Percentiles rank a stretch among this genome's conserved stretches.
phyloP scores from a whole-genome alignment of 345 rosid species.

The Lepidium sativum region DNA sequence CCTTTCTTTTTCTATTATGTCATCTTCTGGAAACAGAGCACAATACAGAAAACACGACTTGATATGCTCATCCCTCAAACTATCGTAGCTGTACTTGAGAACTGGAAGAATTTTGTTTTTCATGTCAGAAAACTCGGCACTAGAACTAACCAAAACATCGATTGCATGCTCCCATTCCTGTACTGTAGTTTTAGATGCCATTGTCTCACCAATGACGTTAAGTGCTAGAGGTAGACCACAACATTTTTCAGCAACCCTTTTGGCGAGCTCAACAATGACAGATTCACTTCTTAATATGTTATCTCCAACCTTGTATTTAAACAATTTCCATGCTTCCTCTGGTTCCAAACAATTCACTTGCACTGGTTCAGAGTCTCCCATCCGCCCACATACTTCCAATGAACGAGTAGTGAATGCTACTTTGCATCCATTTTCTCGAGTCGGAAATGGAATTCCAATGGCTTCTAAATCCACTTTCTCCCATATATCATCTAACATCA shows the following conservation, averaged over 20 bases:
- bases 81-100: background rate
- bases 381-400: background rate
- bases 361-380: background rate
- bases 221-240: background rate
- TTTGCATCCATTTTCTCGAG: background rate
- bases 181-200: conserved; percentile 15
- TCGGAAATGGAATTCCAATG: background rate
- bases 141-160: background rate
- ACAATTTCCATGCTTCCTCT: background rate
- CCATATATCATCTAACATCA: background rate
- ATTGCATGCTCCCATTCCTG: conserved; percentile 22
- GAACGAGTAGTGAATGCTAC: background rate
- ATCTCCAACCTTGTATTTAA: background rate
- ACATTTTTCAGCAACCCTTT: background rate
- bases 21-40: background rate
- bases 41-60: background rate
- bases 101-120: background rate
- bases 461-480: background rate
- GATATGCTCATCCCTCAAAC: background rate
- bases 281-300: background rate
- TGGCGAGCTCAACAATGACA: background rate
- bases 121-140: background rate
- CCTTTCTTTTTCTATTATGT: accelerated
- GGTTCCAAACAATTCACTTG: background rate
- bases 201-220: conserved; percentile 1